Conservation (phyloP, 352 stramenopile genomes). For the Globisporangium megalacanthum region DNA sequence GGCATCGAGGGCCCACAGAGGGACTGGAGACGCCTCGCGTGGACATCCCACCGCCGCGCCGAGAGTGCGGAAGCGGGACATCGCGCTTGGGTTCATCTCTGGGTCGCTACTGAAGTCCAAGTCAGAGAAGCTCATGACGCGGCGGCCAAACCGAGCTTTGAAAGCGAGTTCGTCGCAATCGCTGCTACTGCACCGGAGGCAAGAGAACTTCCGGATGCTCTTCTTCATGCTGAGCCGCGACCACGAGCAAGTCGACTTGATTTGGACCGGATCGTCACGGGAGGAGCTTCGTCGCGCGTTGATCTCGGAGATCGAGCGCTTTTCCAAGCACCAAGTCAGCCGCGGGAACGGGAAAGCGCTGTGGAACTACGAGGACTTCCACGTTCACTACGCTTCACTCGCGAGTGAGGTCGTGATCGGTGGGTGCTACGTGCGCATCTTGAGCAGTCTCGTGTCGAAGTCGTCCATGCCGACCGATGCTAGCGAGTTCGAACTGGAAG, state of each 20-base stretch:
- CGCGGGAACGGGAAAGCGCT: constrained; percentile 64
- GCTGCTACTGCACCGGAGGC: constrained; percentile 16
- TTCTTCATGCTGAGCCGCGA: constrained; percentile 93
- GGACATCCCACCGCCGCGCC: constrained; percentile 8
- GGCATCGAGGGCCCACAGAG: constrained; percentile 10
- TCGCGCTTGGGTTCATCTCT: constrained; percentile 52
- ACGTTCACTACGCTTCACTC: constrained; percentile 88
- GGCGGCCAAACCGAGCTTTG: constrained; percentile 15
- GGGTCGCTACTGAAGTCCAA: constrained; percentile 31
- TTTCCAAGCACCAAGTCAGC: constrained; percentile 72
- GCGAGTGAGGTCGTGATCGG: constrained; percentile 84
- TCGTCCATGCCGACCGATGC: constrained; percentile 44
- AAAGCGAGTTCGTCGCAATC: constrained; percentile 11
- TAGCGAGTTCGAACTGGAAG: constrained; percentile 21
- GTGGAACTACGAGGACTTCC: constrained; percentile 97
- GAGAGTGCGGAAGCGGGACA: constrained; percentile 63
- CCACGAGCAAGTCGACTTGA: constrained; percentile 88
- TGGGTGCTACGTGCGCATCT: constrained; percentile 84
- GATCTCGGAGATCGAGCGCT: constrained; percentile 75
- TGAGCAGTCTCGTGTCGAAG: constrained; percentile 38
- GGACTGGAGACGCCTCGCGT: background rate
- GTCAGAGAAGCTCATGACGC: constrained; percentile 20
- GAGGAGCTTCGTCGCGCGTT: constrained; percentile 86
- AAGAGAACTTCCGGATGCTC: constrained; percentile 93
- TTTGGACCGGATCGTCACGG: constrained; percentile 91